Conservation (phyloP, 1,139 yeast species). For the Suhomyces terraborum region DNA sequence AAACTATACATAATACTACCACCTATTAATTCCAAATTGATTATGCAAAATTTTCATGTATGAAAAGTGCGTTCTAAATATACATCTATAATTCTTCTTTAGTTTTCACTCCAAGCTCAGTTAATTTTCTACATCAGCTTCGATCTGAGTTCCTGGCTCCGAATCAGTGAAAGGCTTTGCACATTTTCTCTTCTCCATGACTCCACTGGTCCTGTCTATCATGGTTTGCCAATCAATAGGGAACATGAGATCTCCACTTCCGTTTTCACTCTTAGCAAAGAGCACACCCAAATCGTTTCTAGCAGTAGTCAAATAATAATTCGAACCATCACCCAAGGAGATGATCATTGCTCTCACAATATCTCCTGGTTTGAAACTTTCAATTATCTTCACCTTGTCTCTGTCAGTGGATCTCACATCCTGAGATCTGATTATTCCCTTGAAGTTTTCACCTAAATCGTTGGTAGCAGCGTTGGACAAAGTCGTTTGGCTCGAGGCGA, state of each 20-base stretch:
- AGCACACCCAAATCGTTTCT: constrained; percentile 91
- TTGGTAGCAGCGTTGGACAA: constrained; percentile 44
- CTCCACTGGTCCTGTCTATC: constrained; percentile 77
- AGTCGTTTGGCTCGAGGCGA: constrained; percentile 47
- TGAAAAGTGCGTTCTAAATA: background rate
- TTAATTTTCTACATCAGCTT: no score
- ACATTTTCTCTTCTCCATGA: constrained; percentile 79
- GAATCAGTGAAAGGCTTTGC: constrained; percentile 82
- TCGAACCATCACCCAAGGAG: constrained; percentile 90
- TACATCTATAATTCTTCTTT: constrained; percentile 1
- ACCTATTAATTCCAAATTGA: background rate
- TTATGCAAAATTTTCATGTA: background rate
- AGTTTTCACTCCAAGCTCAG: no score
- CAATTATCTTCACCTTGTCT: constrained; percentile 78
- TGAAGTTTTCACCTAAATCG: constrained; percentile 88
- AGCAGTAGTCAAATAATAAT: constrained; percentile 88
- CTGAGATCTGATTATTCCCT: constrained; percentile 83
- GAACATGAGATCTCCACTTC: constrained; percentile 79
- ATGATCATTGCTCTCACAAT: constrained; percentile 79
- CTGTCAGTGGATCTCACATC: constrained; percentile 91
- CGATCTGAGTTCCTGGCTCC: no score
- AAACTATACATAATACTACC: background rate
- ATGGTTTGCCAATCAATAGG: constrained; percentile 97
- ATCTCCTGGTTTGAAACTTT: constrained; percentile 89
- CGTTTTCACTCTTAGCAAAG: constrained; percentile 71